phyloP scores from a whole-genome alignment of 441 rosid species.

The Erodium moschatum region DNA sequence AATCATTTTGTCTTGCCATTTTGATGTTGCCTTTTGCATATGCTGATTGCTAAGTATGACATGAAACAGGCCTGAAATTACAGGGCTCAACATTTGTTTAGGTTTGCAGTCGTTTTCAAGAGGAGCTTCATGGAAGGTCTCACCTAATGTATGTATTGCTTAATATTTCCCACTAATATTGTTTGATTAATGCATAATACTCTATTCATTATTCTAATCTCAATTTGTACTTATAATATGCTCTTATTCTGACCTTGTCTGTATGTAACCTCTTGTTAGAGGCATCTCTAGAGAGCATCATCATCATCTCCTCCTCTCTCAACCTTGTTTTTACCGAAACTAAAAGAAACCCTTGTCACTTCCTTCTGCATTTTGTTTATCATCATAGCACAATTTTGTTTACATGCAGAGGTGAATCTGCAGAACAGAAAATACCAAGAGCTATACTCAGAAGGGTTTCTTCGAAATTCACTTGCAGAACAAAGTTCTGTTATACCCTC shows the following conservation, averaged over 20 bases:
- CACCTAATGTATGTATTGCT: conserved; percentile 13
- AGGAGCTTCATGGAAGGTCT: conserved; percentile 21
- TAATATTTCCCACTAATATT: conserved; percentile 15
- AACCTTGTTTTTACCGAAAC: conserved; percentile 15
- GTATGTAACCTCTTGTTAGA: conserved; percentile 11
- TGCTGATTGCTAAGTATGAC: background rate
- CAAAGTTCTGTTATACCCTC: background rate
- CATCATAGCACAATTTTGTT: background rate
- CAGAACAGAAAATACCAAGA: background rate
- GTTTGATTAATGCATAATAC: background rate
- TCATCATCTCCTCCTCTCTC: conserved; percentile 5
- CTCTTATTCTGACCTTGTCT: conserved; percentile 23
- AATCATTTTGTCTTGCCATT: background rate
- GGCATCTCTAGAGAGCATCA: conserved; percentile 33
- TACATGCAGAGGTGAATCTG: background rate
- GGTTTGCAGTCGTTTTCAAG: conserved; percentile 23
- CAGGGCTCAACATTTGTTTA: background rate
- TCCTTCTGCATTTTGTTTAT: background rate
- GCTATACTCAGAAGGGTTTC: background rate
- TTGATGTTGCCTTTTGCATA: background rate
- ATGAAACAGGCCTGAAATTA: too few relatives aligned
- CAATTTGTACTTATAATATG: conserved; percentile 26
- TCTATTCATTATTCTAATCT: background rate
- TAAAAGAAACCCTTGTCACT: conserved; percentile 7
- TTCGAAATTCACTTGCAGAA: background rate